Evolutionary conservation across 179 eudicot genomes (phyloP), one percentile per base, ranked within the genome.

Genomic region (Silene noctiflora): DNA sequence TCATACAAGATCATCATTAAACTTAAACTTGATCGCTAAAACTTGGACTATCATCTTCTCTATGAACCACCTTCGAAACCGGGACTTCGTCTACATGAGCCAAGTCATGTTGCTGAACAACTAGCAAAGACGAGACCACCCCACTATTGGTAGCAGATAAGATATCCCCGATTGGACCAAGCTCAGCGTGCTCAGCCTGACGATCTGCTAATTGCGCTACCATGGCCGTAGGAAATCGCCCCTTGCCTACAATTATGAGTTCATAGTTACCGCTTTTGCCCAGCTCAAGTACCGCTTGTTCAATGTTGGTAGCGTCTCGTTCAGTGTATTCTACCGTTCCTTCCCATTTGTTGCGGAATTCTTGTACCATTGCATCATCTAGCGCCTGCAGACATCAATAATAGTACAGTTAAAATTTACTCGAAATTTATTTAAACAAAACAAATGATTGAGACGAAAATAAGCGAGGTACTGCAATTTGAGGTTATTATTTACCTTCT

Each of bases 161-260:
- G 29, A 82, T 71, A 80, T 89, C 91, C 4, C 97, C 97, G 0
- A 90, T 78, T 9, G 93, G 93, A 4, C 96, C 96, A 0, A 92
- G 73, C 79, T 92, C 97, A 0, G 91, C 85, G 33, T 87, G 93
- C 80, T 90, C 95, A 0, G 89, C 86, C 1, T 83, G 88, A 1
- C 86, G 85, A 16, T 88, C 91, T 1, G 87, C 88, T 21, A 86
- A 72, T 71, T 77, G 86, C 0, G 91, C 91, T 39, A 82, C 93
- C 89, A 85, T 87, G 19, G 80, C 66, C 0, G 96, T 77, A 0
- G 96, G 86, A 67, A 86, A 86, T 55, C 87, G 78, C n/a, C 90
- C 91, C 79, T 84, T 90, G 13, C 97, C 97, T 3, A 90, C 90
- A 0, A 92, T 77, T 0, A 90, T 82, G 12, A 92, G 89, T 65